Evolutionary conservation across 2,329 filamentous ascomycete genomes (phyloP).

Genomic region (Emmonsia crescens): DNA sequence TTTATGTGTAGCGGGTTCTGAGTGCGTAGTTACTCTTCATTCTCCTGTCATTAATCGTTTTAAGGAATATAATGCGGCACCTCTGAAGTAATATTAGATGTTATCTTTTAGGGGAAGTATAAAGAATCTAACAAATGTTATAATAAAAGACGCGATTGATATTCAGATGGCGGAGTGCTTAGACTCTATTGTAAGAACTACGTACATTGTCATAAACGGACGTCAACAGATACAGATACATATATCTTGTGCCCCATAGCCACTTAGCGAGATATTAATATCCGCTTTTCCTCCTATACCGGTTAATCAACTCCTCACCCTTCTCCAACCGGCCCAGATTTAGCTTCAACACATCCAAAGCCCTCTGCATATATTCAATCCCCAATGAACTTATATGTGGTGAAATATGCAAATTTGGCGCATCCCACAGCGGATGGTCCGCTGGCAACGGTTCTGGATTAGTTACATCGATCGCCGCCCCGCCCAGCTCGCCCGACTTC

Average conservation of each 20-base stretch:
- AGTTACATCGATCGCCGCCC: conserved; percentile 67
- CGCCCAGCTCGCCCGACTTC: conserved; percentile 42
- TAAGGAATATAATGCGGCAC: no score
- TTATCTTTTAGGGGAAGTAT: no score
- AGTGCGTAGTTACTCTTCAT: no score
- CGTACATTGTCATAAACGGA: not conserved
- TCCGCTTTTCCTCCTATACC: conserved; percentile 49
- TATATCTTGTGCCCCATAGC: not conserved
- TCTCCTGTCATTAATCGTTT: no score
- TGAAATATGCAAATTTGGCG: conserved; percentile 58
- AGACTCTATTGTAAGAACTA: not conserved
- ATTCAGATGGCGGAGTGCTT: not conserved
- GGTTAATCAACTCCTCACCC: conserved; percentile 50
- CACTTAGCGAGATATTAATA: conserved; percentile 37
- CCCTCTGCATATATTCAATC: conserved; percentile 44
- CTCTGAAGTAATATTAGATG: no score
- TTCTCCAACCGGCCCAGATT: conserved; percentile 46
- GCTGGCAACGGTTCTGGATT: conserved; percentile 66
- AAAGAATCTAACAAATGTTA: no score
- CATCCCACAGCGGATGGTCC: conserved; percentile 57
- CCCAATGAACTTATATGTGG: conserved; percentile 53
- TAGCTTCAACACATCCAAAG: conserved; percentile 46
- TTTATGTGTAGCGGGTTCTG: no score
- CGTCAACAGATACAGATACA: not conserved
- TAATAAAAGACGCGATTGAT: not conserved